A percentile compares a stretch with the other conserved stretches of the same genome.
Conservation (phyloP, 108 stramenopile genomes). For the Nitzschia sp. region DNA sequence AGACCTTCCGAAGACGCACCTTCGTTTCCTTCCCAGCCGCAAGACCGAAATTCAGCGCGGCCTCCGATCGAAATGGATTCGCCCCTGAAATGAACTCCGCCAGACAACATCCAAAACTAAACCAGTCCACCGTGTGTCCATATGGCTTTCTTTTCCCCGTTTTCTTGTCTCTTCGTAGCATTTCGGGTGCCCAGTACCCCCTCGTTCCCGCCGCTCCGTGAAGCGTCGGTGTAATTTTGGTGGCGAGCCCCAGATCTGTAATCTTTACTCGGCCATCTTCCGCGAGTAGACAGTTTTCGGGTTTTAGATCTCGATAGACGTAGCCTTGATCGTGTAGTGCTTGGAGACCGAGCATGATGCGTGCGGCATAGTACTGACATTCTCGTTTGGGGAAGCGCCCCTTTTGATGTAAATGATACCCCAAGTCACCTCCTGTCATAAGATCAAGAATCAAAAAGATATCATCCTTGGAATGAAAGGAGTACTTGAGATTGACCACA, state of each 20-base stretch:
- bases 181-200: constrained; percentile 97
- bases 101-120: constrained; percentile 92
- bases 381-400: constrained; percentile 70
- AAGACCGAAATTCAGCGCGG: constrained; percentile 85
- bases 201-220: constrained; percentile 87
- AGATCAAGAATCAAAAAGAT: constrained; percentile 95
- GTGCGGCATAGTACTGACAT: constrained; percentile 88
- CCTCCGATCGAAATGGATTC: constrained; percentile 92
- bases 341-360: constrained; percentile 90
- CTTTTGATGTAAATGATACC: constrained; percentile 83
- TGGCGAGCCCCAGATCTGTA: constrained; percentile 93
- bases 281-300: constrained; percentile 93
- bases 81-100: constrained; percentile 93
- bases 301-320: constrained; percentile 95
- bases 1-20: constrained; percentile 51
- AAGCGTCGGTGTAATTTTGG: constrained; percentile 81
- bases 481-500: constrained; percentile 96
- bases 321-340: constrained; percentile 87
- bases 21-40: constrained; percentile 73
- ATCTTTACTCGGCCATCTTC: constrained; percentile 88
- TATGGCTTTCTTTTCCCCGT: constrained; percentile 88
- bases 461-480: constrained; percentile 88
- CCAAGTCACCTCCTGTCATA: constrained; percentile 95
- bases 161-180: constrained; percentile 81
- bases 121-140: constrained; percentile 92